Evolutionary conservation across 306 rosid species (phyloP).

Genomic region (Purshia tridentata): DNA sequence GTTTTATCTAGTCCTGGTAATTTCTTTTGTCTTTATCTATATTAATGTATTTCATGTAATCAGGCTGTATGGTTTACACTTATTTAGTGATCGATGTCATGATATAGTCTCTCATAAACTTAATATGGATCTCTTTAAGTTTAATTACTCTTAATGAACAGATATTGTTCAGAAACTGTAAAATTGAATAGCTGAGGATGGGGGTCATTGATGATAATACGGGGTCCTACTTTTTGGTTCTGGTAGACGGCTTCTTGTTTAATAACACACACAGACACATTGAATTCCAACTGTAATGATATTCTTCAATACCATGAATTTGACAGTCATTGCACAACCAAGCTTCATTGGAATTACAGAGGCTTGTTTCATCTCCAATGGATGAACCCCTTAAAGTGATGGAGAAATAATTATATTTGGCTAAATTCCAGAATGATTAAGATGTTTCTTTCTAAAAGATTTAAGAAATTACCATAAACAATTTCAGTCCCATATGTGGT

Average conservation of each 20-base stretch:
- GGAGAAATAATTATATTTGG: background rate
- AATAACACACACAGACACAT: background rate
- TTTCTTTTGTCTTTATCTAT: background rate
- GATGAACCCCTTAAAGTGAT: background rate
- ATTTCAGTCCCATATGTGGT: background rate
- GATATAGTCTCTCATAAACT: background rate
- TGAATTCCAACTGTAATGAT: background rate
- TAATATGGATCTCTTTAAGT: background rate
- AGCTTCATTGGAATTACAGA: background rate
- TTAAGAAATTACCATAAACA: background rate
- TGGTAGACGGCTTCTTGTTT: background rate
- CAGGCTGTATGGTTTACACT: background rate
- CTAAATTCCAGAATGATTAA: background rate
- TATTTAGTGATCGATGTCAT: background rate
- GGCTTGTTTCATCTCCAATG: background rate
- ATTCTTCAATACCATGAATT: background rate
- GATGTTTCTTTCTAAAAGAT: background rate
- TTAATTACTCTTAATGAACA: background rate
- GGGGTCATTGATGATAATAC: background rate
- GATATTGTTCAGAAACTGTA: background rate
- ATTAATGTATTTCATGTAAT: background rate
- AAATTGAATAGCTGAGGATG: background rate
- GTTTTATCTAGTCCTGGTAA: slow-evolving; percentile 90
- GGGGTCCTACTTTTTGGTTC: background rate
- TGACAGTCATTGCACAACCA: background rate